These are phyloP conservation scores for Litchi chinensis DNA, from an alignment of 345 rosid genomes.

Conservation along the genomic window DNA sequence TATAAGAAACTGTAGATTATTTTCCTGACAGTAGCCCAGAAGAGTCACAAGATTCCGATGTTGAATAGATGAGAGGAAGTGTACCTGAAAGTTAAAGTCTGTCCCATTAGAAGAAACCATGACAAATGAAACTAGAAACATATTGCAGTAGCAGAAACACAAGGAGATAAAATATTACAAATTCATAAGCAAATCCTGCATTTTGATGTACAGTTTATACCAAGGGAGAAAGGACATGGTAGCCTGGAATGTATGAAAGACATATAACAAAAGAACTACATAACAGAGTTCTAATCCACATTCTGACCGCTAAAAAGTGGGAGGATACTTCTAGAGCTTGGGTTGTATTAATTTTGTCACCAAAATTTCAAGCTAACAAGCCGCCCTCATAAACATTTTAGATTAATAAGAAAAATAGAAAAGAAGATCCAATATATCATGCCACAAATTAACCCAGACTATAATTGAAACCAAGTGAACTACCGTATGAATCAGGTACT, in stretches of 20 bases:
- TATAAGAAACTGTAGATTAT: constrained; percentile 73
- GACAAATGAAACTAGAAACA: constrained; percentile 16
- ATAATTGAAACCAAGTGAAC: background rate
- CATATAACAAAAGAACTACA: background rate
- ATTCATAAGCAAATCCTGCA: constrained; percentile 10
- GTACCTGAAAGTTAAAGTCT: constrained; percentile 52
- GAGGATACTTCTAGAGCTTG: constrained; percentile 6
- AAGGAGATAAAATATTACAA: background rate
- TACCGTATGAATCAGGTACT: background rate
- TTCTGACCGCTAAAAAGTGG: background rate
- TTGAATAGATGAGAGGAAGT: constrained; percentile 81
- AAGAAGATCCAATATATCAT: background rate
- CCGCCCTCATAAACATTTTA: background rate
- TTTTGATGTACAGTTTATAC: background rate
- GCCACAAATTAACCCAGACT: background rate
- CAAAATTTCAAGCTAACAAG: constrained; percentile 15
- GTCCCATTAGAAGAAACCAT: constrained; percentile 22
- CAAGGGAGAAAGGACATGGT: constrained; percentile 3
- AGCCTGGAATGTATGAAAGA: constrained; percentile 4
- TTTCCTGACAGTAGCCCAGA: constrained; percentile 91
- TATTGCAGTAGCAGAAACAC: constrained; percentile 4
- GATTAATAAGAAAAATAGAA: background rate
- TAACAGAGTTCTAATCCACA: background rate
- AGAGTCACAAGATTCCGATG: constrained; percentile 85
- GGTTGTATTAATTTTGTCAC: background rate